Evolutionary conservation across 1,139 yeast genomes (phyloP), one percentile per base, ranked within the genome.

Genomic region (Candida dubliniensis): DNA sequence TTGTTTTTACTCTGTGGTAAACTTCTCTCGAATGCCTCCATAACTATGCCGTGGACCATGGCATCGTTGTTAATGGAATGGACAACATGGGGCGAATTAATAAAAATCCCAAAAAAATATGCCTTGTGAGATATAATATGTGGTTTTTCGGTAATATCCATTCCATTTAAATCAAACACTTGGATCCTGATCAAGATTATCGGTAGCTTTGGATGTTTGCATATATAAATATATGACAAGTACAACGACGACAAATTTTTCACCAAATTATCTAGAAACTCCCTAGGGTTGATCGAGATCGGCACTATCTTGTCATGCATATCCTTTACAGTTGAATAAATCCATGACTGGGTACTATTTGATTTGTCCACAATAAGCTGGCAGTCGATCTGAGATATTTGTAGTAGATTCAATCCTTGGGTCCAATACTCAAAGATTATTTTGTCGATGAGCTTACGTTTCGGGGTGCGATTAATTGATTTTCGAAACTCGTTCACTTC

Each of bases 361-460:
- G 40, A 37, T 40, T 75, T 72, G 52, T 82, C 84, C 4, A 84
- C 76, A 34, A 86, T 67, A 37, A 76, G 58, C 52, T 82, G 86
- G 46, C 86, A 78, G 54, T 87, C 95, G 8, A 86, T 64, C 51
- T 86, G 91, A 0, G 95, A 85, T 38, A 82, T 59, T 57, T 87
- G 96, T 14, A 81, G 69, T 6, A 86, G 61, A 53, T 83, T 86
- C 40, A 87, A 61, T 0, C 95, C 95, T 3, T 66, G 55, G 1
- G 77, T 69, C 82, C 90, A 87, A 55, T 70, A 79, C 30, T 81
- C 81, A 33, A 67, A 69, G 8, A 83, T 49, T 11, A 84, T 65
- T 39, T 64, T 63, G 47, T 81, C 84, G 2, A 82, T 65, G 10
- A 82, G 55, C 45, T 66, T 68, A 36, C 72, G 58, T 53, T 81